Base-by-base conservation (phyloP, 2,329 filamentous ascomycete species). In the Grosmannia penicillata region DNA sequence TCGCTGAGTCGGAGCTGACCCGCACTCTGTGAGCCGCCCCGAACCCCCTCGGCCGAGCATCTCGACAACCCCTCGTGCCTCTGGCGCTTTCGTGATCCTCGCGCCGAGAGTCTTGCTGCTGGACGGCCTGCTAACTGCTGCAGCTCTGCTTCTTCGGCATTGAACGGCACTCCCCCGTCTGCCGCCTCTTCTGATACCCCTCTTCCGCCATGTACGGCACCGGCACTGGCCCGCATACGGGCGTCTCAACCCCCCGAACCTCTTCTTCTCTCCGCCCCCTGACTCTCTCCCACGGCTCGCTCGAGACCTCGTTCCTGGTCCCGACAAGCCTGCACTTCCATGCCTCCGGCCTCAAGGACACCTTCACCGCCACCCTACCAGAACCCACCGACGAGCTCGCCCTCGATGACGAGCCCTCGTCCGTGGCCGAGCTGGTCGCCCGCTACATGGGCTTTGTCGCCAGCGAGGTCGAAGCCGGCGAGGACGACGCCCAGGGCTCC, bases 341-440 rank as follows among this genome's bases (percentile, higher is more conserved):
- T 61, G 91, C 91, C 52, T 82, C 86, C 44, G 84, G 94, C 65
- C 71, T 96, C 56, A 93, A 89, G 69, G 87, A 95, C 51, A 74
- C 78, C 49, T 98, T 98, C 64, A 73, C 77, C 48, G 72, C 82
- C 34, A 85, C 78, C 47, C 72, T 98, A 49, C 93, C 93, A 38
- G 70, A 78, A 52, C 83, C 91, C 41, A 98, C 93, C 56, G 91
- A 98, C 57, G 91, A 98, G 68, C 75, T 96, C 47, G 93, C 91
- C 44, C 86, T 89, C 57, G 93, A 98, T 67, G 91, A 98, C 52
- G 93, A 98, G 68, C 91, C 91, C n/a, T 96, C 91, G 27, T 98
- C 93, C 19, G 77, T 87, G 33, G 67, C 84, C 32, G 91, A 98
- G 65, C 71, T 98, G 43, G 85, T 98, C 24, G 87, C 85, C 45